Base-by-base conservation (phyloP, 2,329 filamentous ascomycete species). In the Parastagonospora avenae region DNA sequence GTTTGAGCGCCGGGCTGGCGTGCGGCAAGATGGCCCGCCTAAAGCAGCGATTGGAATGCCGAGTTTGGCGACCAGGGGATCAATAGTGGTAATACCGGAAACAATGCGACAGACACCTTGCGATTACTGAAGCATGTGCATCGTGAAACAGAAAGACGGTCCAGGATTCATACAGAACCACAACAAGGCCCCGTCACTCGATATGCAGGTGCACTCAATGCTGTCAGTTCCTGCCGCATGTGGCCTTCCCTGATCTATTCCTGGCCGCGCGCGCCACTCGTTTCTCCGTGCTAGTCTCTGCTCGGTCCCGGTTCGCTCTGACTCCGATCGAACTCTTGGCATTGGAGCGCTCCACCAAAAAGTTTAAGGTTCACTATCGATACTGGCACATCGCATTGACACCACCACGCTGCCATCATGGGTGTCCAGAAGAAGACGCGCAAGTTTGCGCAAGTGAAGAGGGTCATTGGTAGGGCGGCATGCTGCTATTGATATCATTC, bases 351-450 rank as follows among this genome's bases (percentile, higher is more conserved):
- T 57, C 53, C 49, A 46, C 58, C 54, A 59, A 63, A 63, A 55
- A 52, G 52, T 53, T 61, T 46, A 30, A 43, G 44, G 36, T 28
- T 29, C 47, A 10, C 39, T 44, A 39, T 46, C 50, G 45, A 45
- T 48, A 36, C 46, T 32, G 32, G 36, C 29, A 40, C 28, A 41
- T 33, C 31, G 42, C 19, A 43, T 27, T 44, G 15, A 42, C 48
- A 56, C 46, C 48, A 57, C 45, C 31, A 53, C 51, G 27, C 54
- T 52, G 48, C 60, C 63, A 74, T 55, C 31, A 97, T 97, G 93
- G 92, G 92, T 77, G 85, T 92, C 63, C 85, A 87, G 57, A 96
- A 96, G 80, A 91, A 87, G 74, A 96, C 91, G 46, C 87, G 92
- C 79, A 97, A 97, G 79, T 97, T 96, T 74, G 93, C 86, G 52